Evolutionary conservation across 1,139 yeast species (phyloP).

Genomic region (Schizosaccharomyces versatilis): DNA sequence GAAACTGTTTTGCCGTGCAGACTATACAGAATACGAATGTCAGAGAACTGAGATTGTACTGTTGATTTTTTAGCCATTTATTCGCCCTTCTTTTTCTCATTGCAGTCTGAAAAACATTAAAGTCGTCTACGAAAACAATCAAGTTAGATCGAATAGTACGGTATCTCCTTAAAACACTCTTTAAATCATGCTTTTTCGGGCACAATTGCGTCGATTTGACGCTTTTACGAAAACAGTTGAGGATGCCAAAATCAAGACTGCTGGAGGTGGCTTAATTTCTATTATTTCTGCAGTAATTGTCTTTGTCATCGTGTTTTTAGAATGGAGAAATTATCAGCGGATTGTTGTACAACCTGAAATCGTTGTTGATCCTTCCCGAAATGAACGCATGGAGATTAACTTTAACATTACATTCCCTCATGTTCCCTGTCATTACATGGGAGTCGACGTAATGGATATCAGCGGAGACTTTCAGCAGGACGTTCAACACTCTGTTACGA

Average conservation of each 20-base stretch:
- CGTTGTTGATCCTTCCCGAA: conserved; percentile 66
- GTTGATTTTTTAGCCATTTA: no score
- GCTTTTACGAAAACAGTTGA: conserved; percentile 89
- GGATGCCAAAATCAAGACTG: conserved; percentile 71
- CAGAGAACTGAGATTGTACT: no score
- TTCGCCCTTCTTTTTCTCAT: no score
- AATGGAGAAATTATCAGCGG: conserved; percentile 50
- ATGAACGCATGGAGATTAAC: conserved; percentile 47
- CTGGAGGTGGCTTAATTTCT: conserved; percentile 78
- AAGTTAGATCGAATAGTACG: no score
- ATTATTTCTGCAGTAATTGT: conserved; percentile 44
- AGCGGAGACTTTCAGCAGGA: conserved; percentile 69
- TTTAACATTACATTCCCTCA: conserved; percentile 64
- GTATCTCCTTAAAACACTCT: no score
- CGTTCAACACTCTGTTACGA: conserved; percentile 47
- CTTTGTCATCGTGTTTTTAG: conserved; percentile 41
- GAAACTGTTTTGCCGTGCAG: no score
- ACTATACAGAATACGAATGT: no score
- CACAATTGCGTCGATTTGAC: conserved; percentile 27
- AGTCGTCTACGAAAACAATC: no score
- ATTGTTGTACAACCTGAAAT: conserved; percentile 57
- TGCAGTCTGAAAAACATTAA: no score
- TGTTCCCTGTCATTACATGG: conserved; percentile 47
- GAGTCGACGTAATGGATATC: conserved; percentile 50
- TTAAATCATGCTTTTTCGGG: not conserved